Conservation (phyloP, 75 land plant species). For the Ceratopteris richardii region DNA sequence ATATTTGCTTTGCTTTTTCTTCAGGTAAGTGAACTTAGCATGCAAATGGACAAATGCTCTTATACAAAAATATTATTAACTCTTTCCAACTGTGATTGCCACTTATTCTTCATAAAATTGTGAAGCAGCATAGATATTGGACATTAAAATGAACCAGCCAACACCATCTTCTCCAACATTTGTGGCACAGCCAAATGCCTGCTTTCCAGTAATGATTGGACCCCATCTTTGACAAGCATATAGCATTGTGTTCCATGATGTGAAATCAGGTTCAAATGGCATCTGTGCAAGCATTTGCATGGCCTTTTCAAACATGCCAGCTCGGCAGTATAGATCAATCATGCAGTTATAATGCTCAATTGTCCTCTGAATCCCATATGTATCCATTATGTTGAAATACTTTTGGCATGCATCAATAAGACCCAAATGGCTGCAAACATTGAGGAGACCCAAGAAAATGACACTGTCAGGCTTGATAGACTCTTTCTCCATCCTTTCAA, state of each 20-base stretch:
- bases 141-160: background rate
- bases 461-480: slow-evolving; percentile 8
- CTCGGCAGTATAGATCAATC: background rate
- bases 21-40: too few relatives aligned
- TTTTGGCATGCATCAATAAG: slow-evolving; percentile 31
- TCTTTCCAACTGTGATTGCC: too few relatives aligned
- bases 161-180: background rate
- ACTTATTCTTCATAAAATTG: background rate
- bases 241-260: slow-evolving; percentile 11
- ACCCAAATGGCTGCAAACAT: slow-evolving; percentile 13
- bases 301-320: background rate
- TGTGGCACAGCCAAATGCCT: background rate
- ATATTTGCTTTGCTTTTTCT: too few relatives aligned
- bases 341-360: slow-evolving; percentile 5
- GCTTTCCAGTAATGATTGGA: background rate
- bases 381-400: slow-evolving; percentile 5
- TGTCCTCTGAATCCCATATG: background rate
- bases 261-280: slow-evolving; percentile 9
- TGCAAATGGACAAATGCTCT: too few relatives aligned
- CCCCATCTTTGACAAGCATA: slow-evolving; percentile 13
- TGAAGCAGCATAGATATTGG: background rate
- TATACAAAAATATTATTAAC: too few relatives aligned
- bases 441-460: slow-evolving; percentile 8
- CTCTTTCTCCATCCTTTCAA: slow-evolving; percentile 6
- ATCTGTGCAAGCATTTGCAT: slow-evolving; percentile 4